These are phyloP conservation scores for Calonectria multiphialidica DNA, from an alignment of 2,329 filamentous ascomycete genomes.

Conservation along the genomic window DNA sequence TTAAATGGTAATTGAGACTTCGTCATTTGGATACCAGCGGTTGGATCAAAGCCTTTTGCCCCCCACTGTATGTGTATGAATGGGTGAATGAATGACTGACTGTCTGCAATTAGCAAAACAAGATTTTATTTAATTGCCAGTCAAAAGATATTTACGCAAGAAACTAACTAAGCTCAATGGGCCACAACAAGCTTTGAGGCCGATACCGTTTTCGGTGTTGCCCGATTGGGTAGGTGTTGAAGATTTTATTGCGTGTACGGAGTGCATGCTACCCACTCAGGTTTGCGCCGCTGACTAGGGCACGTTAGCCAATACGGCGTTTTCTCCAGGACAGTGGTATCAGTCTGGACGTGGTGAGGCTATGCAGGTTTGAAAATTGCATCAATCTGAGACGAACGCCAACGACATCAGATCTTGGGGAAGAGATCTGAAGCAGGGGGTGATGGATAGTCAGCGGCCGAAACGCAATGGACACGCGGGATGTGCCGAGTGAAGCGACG, in stretches of 20 bases:
- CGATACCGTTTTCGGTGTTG: background rate
- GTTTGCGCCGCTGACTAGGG: background rate
- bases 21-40: no score
- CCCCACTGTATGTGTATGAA: no score
- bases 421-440: background rate
- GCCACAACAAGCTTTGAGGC: background rate
- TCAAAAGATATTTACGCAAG: background rate
- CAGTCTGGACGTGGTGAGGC: background rate
- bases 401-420: background rate
- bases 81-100: no score
- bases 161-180: background rate
- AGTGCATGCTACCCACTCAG: background rate
- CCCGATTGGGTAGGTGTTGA: conserved; percentile 6
- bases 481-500: background rate
- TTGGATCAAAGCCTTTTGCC: no score
- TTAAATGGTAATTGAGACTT: no score
- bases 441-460: background rate
- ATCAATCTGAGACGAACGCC: conserved; percentile 8
- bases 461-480: background rate
- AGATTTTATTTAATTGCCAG: background rate
- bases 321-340: background rate
- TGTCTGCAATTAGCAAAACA: no score
- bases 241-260: background rate
- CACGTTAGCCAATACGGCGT: background rate
- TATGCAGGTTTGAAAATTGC: background rate